A percentile compares a stretch with the other conserved stretches of the same genome.
phyloP scores from a whole-genome alignment of 1,139 yeast genomes.

The Geotrichum klebahnii region DNA sequence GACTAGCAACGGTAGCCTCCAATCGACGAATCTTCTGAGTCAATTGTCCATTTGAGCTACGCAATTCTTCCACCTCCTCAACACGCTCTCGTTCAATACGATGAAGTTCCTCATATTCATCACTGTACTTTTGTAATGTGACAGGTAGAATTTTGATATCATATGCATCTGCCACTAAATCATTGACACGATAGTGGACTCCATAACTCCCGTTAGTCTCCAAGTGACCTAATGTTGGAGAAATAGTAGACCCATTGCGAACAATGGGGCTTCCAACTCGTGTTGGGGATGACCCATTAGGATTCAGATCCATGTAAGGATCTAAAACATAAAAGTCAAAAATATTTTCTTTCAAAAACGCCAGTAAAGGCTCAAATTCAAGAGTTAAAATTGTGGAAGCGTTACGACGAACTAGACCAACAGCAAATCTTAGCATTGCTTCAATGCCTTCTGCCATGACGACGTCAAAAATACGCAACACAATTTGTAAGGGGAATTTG shows the following conservation, averaged over 20 bases:
- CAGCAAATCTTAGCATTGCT: conserved; percentile 72
- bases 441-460: conserved; percentile 87
- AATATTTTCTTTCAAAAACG: conserved; percentile 70
- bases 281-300: not conserved
- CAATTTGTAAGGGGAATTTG: conserved; percentile 82
- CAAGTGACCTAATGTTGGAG: conserved; percentile 1
- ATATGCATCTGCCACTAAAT: conserved; percentile 77
- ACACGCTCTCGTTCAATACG: conserved; percentile 62
- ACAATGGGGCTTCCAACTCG: conserved; percentile 17
- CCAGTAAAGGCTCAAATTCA: conserved; percentile 69
- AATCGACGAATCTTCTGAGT: conserved; percentile 69
- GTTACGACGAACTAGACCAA: conserved; percentile 69
- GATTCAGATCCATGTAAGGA: not conserved
- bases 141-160: conserved; percentile 66
- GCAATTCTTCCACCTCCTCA: conserved; percentile 63
- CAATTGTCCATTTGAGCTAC: conserved; percentile 64
- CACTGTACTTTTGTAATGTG: conserved; percentile 60
- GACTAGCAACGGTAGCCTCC: conserved; percentile 61
- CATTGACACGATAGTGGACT: conserved; percentile 55
- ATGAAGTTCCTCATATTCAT: conserved; percentile 72
- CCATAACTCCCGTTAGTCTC: conserved; percentile 23
- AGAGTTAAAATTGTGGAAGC: conserved; percentile 55
- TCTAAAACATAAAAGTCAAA: conserved; percentile 62
- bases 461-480: conserved; percentile 75
- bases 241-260: conserved; percentile 16